Evolutionary conservation across 305 asterid species (phyloP).

Genomic region (Fraxinus nigra): DNA sequence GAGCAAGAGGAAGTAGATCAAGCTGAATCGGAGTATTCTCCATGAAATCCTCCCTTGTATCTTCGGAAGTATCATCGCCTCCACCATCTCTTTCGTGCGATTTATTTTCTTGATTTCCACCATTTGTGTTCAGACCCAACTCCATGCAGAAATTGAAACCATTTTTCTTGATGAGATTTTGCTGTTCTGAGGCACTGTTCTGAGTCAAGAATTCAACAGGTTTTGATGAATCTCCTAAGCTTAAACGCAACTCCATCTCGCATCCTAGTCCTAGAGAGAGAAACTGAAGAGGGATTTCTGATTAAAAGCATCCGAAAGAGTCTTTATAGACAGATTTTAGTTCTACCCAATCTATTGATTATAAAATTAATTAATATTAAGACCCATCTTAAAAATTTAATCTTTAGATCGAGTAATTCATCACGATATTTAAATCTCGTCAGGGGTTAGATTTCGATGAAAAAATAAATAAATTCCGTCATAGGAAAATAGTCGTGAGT

Average conservation of each 20-base stretch:
- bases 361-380: slow-evolving; percentile 1
- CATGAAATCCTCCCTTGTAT: background rate
- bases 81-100: slow-evolving; percentile 20
- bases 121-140: slow-evolving; percentile 37
- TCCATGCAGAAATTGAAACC: slow-evolving; percentile 63
- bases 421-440: no score
- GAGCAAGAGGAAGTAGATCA: slow-evolving; percentile 53
- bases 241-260: slow-evolving; percentile 74
- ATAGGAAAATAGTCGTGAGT: no score
- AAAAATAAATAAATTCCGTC: no score
- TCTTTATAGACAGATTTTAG: slow-evolving; percentile 59
- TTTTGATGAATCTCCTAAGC: slow-evolving; percentile 59
- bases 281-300: slow-evolving; percentile 20
- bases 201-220: slow-evolving; percentile 29
- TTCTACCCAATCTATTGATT: background rate
- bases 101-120: slow-evolving; percentile 21
- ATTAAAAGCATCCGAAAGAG: slow-evolving; percentile 36
- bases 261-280: background rate
- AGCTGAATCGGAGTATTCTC: slow-evolving; percentile 44
- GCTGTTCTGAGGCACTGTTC: slow-evolving; percentile 1
- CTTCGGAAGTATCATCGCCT: slow-evolving; percentile 23
- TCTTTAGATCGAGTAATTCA: no score
- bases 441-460: no score
- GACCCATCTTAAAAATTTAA: background rate
- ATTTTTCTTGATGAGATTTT: slow-evolving; percentile 1